Evolutionary conservation across 2,329 filamentous ascomycete species (phyloP).

Genomic region (Cercospora sp.): DNA sequence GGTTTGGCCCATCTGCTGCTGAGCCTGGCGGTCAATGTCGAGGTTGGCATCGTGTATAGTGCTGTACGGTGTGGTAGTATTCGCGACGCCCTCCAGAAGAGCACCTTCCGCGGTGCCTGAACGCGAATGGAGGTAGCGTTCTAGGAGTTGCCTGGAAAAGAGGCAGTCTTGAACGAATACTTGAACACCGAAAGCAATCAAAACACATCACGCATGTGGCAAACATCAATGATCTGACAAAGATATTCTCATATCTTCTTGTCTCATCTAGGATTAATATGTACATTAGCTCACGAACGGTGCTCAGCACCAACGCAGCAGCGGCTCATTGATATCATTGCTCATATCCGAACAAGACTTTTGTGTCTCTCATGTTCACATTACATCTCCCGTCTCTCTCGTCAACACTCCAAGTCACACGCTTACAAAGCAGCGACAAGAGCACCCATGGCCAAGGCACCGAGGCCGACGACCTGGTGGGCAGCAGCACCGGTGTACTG

Average conservation of each 20-base stretch:
- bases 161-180: no score
- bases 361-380: not conserved
- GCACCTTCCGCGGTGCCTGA: no score
- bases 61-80: no score
- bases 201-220: no score
- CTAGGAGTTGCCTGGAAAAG: no score
- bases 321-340: not conserved
- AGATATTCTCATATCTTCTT: not conserved
- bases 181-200: no score
- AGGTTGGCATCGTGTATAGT: no score
- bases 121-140: no score
- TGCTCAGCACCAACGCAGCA: not conserved
- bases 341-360: not conserved
- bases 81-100: no score
- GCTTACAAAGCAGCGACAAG: slow-evolving; percentile 18
- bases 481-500: slow-evolving; percentile 19
- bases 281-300: slow-evolving; percentile 2
- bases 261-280: slow-evolving; percentile 5
- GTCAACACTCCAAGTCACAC: not conserved
- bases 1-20: no score
- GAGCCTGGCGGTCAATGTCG: no score
- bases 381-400: not conserved
- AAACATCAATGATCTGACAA: not conserved
- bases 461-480: slow-evolving; percentile 16
- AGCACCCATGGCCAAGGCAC: slow-evolving; percentile 15